phyloP scores from a whole-genome alignment of 2,329 filamentous ascomycete species.

The Neoarthrinium moseri region DNA sequence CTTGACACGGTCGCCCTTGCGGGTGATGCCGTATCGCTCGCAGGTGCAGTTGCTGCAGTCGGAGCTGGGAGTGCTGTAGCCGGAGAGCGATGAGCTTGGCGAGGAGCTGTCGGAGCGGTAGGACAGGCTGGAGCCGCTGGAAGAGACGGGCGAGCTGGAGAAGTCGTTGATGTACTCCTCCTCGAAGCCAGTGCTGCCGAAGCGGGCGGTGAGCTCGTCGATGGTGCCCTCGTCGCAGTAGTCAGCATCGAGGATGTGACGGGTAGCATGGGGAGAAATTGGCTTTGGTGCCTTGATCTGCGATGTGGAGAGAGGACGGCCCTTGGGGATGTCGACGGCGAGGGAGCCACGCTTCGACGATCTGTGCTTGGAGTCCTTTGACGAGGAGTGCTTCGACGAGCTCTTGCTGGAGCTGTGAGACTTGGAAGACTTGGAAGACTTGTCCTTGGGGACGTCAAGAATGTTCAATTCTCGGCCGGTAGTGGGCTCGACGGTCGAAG shows the following conservation, averaged over 20 bases:
- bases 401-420: conserved; percentile 45
- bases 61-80: conserved; percentile 76
- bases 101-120: conserved; percentile 71
- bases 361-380: conserved; percentile 42
- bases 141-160: conserved; percentile 60
- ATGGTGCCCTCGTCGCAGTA: conserved; percentile 72
- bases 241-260: conserved; percentile 79
- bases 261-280: conserved; percentile 81
- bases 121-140: conserved; percentile 68
- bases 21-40: conserved; percentile 95
- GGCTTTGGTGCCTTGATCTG: conserved; percentile 92
- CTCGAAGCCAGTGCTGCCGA: conserved; percentile 61
- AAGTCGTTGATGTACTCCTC: conserved; percentile 57
- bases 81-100: conserved; percentile 70
- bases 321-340: conserved; percentile 74
- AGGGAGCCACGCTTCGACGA: conserved; percentile 49
- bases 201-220: conserved; percentile 77
- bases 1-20: conserved; percentile 89
- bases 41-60: conserved; percentile 83
- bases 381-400: conserved; percentile 36
- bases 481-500: conserved; percentile 90
- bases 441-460: conserved; percentile 77
- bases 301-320: conserved; percentile 82
- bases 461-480: conserved; percentile 97
- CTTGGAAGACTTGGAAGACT: conserved; percentile 41